phyloP scores from a whole-genome alignment of 345 rosid genomes.

The Hibiscus trionum region DNA sequence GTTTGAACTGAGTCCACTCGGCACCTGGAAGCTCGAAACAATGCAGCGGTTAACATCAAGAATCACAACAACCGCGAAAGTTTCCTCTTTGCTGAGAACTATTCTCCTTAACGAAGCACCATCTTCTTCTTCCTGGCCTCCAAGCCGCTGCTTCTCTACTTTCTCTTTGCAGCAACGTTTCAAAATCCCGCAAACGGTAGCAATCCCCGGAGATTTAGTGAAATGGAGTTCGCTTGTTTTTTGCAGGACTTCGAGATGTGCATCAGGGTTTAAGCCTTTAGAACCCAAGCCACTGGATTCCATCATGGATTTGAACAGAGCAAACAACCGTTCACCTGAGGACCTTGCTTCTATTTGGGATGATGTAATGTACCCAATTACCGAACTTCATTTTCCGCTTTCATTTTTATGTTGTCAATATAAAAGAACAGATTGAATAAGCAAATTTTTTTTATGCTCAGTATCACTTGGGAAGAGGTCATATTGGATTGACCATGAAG shows the following conservation, averaged over 20 bases:
- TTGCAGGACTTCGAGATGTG: constrained; percentile 64
- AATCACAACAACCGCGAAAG: neutral
- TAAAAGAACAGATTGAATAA: neutral
- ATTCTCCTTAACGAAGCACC: constrained; percentile 4
- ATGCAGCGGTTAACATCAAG: constrained; percentile 16
- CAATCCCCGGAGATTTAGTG: constrained; percentile 38
- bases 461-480: constrained; percentile 78
- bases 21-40: neutral
- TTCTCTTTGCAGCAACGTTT: constrained; percentile 17
- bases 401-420: neutral
- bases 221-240: constrained; percentile 68
- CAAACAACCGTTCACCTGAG: constrained; percentile 54
- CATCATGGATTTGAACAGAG: constrained; percentile 71
- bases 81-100: constrained; percentile 5
- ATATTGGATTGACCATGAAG: constrained; percentile 66
- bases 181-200: constrained; percentile 13
- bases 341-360: constrained; percentile 85
- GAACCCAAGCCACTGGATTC: constrained; percentile 80
- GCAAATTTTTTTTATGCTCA: neutral
- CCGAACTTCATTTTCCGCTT: neutral
- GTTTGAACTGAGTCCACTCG: neutral
- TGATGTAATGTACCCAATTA: constrained; percentile 38
- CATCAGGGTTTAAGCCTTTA: constrained; percentile 74
- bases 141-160: constrained; percentile 20
- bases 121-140: constrained; percentile 7